Evolutionary conservation across 176 grass and related monocot species (phyloP), one percentile per base, ranked within the genome.

Genomic region (Stipa capillata): DNA sequence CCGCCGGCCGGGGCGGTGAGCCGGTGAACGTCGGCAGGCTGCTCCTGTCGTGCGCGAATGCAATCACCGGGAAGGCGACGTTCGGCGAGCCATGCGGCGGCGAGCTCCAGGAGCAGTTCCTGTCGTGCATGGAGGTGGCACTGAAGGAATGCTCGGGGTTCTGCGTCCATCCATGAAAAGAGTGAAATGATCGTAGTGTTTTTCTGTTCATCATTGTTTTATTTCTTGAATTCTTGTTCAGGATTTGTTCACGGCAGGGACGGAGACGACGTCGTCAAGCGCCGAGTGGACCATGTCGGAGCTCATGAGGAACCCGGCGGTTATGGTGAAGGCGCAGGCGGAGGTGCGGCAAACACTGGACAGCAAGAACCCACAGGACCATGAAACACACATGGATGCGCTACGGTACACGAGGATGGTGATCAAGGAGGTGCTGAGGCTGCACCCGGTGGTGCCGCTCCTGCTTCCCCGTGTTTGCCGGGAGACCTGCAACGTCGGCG

Each of bases 391-490:
- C 15, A 1, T 87, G 0, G 15, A 8, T 1, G 3, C 44, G 1
- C 16, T 87, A 0, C 49, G 7, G 11, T 87, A 62, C 27, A 37
- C 72, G 8, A 17, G 51, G 12, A 52, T 72, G 29, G 58, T 81
- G 21, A 54, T 86, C 32, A 88, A 79, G 57, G 86, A 88, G 66
- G 58, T 48, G 6, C n/a, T 88, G 2, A 83, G 86, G 71, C 53
- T 88, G 0, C 80, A 88, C 47, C 81, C 81, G 0, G 73, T 73
- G 2, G 43, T 29, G 1, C 58, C 81, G 0, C 34, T 79, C 20
- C 43, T 88, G 0, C 28, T 79, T 15, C 74, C 86, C 0, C 41
- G 81, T 3, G 48, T 54, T 21, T 88, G 45, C 37, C 17, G 21
- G 6, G 45, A 88, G 37, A 53, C 66, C 0, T 47, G 55, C 0